phyloP scores from a whole-genome alignment of 768 basidiomycete species.

The Exsudoporus frostii region DNA sequence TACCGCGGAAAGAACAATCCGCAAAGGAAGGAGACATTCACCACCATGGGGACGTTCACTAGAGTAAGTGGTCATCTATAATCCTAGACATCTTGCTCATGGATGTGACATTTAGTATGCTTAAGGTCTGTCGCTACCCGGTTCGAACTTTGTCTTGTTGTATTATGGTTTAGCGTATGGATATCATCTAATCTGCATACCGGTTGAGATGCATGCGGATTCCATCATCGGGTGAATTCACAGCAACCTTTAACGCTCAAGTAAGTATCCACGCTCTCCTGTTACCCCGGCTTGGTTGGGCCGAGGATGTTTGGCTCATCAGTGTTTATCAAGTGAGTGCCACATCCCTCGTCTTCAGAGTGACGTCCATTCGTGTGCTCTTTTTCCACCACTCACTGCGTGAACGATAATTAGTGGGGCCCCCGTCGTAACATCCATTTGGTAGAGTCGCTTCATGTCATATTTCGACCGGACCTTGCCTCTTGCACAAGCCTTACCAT shows the following conservation, averaged over 20 bases:
- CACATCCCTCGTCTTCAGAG: too few relatives aligned
- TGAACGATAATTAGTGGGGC: not conserved
- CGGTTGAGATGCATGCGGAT: not conserved
- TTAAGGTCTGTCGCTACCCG: not conserved
- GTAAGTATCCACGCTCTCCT: not conserved
- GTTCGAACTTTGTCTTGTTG: not conserved
- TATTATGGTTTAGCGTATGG: slow-evolving; percentile 13
- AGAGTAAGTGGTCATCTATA: slow-evolving; percentile 52
- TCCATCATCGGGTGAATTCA: not conserved
- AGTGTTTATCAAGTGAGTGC: too few relatives aligned
- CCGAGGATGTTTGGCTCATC: too few relatives aligned
- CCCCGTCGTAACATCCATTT: not conserved
- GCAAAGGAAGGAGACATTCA: slow-evolving; percentile 78
- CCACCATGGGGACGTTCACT: slow-evolving; percentile 90
- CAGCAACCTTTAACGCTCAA: not conserved
- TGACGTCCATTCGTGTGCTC: not conserved
- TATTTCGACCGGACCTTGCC: not conserved
- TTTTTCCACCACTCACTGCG: not conserved
- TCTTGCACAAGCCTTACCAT: not conserved
- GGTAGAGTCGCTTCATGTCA: not conserved
- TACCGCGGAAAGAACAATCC: slow-evolving; percentile 57
- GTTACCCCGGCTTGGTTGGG: not conserved
- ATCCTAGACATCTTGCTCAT: slow-evolving; percentile 1
- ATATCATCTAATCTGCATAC: slow-evolving; percentile 1
- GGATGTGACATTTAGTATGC: slow-evolving; percentile 16